phyloP scores from a whole-genome alignment of 1,139 yeast genomes.

The Debaryomyces nepalensis region DNA sequence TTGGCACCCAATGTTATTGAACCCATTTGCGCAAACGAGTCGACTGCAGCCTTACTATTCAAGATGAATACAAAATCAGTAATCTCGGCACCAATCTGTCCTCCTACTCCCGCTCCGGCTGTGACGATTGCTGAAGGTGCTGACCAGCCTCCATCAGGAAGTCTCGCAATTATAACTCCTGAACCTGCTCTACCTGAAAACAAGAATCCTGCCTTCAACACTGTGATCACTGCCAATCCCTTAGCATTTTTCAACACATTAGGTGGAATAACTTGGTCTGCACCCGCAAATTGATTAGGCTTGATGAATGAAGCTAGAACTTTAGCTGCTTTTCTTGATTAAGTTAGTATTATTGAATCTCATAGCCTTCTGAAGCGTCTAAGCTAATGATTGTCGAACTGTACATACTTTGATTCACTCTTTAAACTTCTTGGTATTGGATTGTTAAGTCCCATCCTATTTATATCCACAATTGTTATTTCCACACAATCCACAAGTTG shows the following conservation, averaged over 20 bases:
- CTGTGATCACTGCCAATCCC: conserved; percentile 90
- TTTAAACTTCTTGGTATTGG: conserved; percentile 92
- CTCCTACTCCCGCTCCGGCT: conserved; percentile 99
- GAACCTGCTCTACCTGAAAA: conserved; percentile 98
- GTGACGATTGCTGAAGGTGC: conserved; percentile 95
- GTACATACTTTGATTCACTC: conserved; percentile 82
- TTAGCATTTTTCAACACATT: conserved; percentile 85
- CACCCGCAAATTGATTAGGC: conserved; percentile 94
- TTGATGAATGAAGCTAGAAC: conserved; percentile 86
- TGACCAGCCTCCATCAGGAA: conserved; percentile 97
- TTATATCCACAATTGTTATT: background rate
- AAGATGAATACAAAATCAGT: conserved; percentile 96
- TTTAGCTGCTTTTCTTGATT: conserved; percentile 85
- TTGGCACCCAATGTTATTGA: conserved; percentile 96
- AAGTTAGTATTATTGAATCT: conserved; percentile 13
- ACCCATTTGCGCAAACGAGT: conserved; percentile 92
- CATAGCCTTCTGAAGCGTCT: background rate
- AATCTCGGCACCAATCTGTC: conserved; percentile 94
- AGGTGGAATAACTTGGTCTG: conserved; percentile 91
- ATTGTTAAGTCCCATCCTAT: conserved; percentile 69
- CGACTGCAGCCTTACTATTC: conserved; percentile 86
- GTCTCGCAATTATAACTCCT: conserved; percentile 90
- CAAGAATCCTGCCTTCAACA: conserved; percentile 91
- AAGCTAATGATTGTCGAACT: background rate
- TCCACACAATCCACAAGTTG: conserved; percentile 1